Base-by-base conservation (phyloP, 139 green algal species). In the Chlamydomonas sp. region DNA sequence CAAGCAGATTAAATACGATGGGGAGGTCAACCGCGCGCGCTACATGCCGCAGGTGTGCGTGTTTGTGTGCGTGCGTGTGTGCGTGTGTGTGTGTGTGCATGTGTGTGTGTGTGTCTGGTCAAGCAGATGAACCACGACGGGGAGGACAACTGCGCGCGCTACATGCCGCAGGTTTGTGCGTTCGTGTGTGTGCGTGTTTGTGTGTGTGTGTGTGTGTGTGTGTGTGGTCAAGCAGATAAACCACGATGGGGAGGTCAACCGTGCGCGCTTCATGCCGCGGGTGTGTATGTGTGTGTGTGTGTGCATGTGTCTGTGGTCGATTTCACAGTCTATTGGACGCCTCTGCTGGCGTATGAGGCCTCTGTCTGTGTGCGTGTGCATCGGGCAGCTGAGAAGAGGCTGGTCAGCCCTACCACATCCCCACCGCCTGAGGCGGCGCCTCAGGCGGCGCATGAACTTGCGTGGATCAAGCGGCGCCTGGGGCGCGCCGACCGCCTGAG, bases 51-150 rank as follows among this genome's bases (percentile, higher is more conserved):
- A 49, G 60, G 60, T 49, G 34, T 35, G 50, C 5, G 22, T 30
- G n/a, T 16, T 13, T 13, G 13, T 13, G 43, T 54, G 43, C 20
- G 43, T 20, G 43, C 20, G 43, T 54, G 13, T 54, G 43, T 54
- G 43, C 20, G 43, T 13, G 13, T 13, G 13, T 54, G 43, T 13
- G 13, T 13, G 13, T 54, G 43, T 54, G 43, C 43, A 20, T 54
- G 43, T 20, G 43, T 54, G 43, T 54, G 43, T 54, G 83, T 91
- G 13, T 70, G 89, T 68, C 87, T 99, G 30, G 77, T 95, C 28
- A 93, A 99, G 79, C 90, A 96, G 70, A 99, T 99, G 68, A 97
- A 97, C 73, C 95, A 99, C 75, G 87, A 98, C 35, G 95, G 95
- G 1, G 95, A 99, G 80, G 95, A 99, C 34, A 99, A 99, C 81